Evolutionary conservation across 202 grass and related monocot genomes (phyloP).

Genomic region (Alloteropsis angusta): DNA sequence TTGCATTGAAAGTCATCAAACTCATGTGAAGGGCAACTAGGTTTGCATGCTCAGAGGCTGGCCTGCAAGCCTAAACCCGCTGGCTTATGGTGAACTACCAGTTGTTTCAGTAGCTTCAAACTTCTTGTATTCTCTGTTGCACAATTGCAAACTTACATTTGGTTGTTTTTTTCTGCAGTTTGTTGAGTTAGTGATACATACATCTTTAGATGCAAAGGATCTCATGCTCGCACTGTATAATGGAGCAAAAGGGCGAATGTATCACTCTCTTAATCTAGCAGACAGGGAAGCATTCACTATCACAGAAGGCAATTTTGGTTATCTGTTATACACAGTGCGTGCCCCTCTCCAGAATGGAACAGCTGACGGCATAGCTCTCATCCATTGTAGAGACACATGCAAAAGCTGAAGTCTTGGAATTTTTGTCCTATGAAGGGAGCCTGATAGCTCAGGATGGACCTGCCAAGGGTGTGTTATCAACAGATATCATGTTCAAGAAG

Average conservation of each 20-base stretch:
- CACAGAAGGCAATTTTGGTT: background rate
- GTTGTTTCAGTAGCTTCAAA: background rate
- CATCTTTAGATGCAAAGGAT: conserved; percentile 20
- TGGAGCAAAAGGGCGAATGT: conserved; percentile 27
- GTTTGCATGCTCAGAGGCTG: too few species aligned
- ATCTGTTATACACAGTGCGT: conserved; percentile 17
- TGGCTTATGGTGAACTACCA: too few species aligned
- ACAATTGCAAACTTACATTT: background rate
- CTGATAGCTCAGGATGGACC: conserved; percentile 31
- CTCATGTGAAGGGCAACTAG: too few species aligned
- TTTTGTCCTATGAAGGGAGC: conserved; percentile 33
- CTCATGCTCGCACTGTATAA: conserved; percentile 30
- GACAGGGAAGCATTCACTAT: conserved; percentile 5
- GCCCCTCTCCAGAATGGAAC: conserved; percentile 26
- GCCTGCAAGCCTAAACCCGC: too few species aligned
- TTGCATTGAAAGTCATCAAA: too few species aligned
- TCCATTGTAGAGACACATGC: background rate
- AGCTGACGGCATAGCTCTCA: conserved; percentile 30
- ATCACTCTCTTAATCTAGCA: conserved; percentile 20
- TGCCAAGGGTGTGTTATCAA: conserved; percentile 13
- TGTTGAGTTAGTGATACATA: conserved; percentile 20
- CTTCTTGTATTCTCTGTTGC: background rate
- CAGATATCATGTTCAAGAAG: conserved; percentile 26
- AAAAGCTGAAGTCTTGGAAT: conserved; percentile 17
- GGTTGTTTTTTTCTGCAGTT: conserved; percentile 21